Base-by-base conservation (phyloP, 2,329 filamentous ascomycete genomes). In the Talaromyces sp. region DNA sequence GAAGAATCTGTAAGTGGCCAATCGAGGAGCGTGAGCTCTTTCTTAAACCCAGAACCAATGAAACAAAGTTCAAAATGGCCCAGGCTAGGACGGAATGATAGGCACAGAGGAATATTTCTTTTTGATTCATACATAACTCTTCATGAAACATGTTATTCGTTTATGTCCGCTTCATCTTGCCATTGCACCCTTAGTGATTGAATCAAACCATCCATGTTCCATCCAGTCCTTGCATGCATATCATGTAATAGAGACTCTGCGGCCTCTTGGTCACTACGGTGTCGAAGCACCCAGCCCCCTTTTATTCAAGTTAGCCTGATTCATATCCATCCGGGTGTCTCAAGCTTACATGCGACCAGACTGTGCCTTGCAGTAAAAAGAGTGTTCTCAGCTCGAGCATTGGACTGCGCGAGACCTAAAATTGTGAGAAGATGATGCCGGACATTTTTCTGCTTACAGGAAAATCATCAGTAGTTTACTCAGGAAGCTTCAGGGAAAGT, bases 251-350 rank as follows among this genome's bases (percentile, higher is more conserved):
- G 35, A 29, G 22, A 46, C 35, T 67, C 64, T 13, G 64, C 62
- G 3, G 64, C 62, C 36, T 58, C 47, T 40, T 67, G 64, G n/a
- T 67, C 64, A 19, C 54, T 51, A 27, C 37, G 54, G 46, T 61
- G 51, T 3, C 62, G 62, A 19, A 66, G 55, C n/a, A 63, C 54
- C 63, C 64, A 66, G 1, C 63, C 64, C 64, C 63, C 65, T 66
- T 20, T 22, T 9, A 41, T 32, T 4, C 1, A 41, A 36, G 20
- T 47, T 11, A 45, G 14, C 19, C 22, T 8, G 11, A 1, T 43
- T 13, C 14, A 24, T 3, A 2, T 24, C n/a, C 22, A 24, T 20
- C 2, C 11, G 4, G 9, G n/a, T 41, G 14, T 24, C 17, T 4
- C 6, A 16, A 20, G 50, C 64, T 60, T 51, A 67, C 62, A 66